Percentiles rank a stretch among this genome's conserved stretches.
Evolutionary conservation across 129 eudicot genomes (phyloP).

Genomic region (Chrysanthemum seticuspe): DNA sequence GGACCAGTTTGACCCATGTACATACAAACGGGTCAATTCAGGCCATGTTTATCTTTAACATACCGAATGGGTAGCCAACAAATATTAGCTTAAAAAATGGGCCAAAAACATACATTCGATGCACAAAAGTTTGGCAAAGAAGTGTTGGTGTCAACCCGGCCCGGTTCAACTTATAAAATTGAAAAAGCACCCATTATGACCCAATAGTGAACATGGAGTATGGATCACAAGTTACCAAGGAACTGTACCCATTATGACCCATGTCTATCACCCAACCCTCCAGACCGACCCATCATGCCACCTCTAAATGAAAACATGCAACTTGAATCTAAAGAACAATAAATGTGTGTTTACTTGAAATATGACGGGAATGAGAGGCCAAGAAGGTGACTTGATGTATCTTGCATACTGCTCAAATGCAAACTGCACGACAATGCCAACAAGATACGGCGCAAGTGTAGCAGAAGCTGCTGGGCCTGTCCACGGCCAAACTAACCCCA

Average conservation of each 20-base stretch:
- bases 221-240: no score
- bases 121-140: no score
- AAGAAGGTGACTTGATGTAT: slow-evolving; percentile 75
- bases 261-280: no score
- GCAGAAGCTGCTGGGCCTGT: slow-evolving; percentile 99
- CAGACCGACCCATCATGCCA: no score
- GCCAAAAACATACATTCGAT: neutral
- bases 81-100: neutral
- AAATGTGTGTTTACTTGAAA: slow-evolving; percentile 54
- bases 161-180: no score
- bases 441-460: slow-evolving; percentile 96
- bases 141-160: no score
- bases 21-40: neutral
- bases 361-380: slow-evolving; percentile 90
- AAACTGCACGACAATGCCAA: slow-evolving; percentile 91
- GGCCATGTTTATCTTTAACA: neutral
- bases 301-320: no score
- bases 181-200: no score
- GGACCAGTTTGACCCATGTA: neutral
- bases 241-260: no score
- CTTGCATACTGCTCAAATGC: slow-evolving; percentile 95
- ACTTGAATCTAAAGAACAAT: no score
- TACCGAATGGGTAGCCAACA: neutral
- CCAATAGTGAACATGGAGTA: no score
- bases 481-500: slow-evolving; percentile 99